These are phyloP conservation scores for Naganishia sp. DNA, from an alignment of 1,284 basidiomycete genomes.

Conservation along the genomic window DNA sequence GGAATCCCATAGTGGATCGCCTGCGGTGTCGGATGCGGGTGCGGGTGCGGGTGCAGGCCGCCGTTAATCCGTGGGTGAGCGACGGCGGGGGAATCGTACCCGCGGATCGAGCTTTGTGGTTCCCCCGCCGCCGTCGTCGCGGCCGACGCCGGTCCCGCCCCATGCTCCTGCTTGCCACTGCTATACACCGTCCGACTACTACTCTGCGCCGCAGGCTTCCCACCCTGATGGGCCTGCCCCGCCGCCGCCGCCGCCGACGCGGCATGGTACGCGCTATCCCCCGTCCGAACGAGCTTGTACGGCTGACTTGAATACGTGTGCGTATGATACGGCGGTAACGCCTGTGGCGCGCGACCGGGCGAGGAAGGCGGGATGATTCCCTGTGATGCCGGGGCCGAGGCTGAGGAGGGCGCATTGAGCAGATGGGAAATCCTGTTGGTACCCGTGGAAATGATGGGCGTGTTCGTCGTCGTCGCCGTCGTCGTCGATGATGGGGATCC, in stretches of 20 bases:
- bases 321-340: slow-evolving; percentile 15
- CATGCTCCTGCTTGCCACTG: slow-evolving; percentile 17
- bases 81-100: slow-evolving; percentile 18
- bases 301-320: slow-evolving; percentile 23
- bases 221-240: no score
- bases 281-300: slow-evolving; percentile 25
- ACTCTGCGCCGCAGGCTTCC: not conserved
- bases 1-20: slow-evolving; percentile 18
- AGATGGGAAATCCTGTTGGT: slow-evolving; percentile 20
- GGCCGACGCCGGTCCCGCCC: not conserved
- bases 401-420: slow-evolving; percentile 1
- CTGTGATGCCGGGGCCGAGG: not conserved
- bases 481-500: slow-evolving; percentile 3
- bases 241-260: not conserved
- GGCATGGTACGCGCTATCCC: not conserved
- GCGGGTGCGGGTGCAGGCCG: not conserved
- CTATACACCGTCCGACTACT: slow-evolving; percentile 21
- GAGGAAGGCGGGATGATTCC: slow-evolving; percentile 6
- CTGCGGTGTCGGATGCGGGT: no score
- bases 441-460: slow-evolving; percentile 16
- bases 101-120: slow-evolving; percentile 11
- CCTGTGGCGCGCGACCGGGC: slow-evolving; percentile 7
- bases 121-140: not conserved
- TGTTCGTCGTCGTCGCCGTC: not conserved
- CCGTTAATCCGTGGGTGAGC: slow-evolving; percentile 6